Evolutionary conservation across 805 yeast species (phyloP).

Genomic region (Hermanozyma aechmeae): DNA sequence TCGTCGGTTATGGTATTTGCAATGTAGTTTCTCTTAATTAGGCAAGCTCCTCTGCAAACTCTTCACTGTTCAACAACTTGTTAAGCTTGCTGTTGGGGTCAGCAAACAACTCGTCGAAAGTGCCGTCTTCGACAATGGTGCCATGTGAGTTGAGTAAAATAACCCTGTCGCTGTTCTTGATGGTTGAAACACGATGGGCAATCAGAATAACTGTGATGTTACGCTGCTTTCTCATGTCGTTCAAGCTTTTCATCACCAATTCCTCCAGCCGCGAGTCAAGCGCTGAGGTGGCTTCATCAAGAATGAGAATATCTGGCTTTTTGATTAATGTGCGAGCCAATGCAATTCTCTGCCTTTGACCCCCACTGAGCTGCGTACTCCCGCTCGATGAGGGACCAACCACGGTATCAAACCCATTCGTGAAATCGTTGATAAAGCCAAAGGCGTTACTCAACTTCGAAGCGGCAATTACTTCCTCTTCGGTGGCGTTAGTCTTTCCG

Average conservation of each 20-base stretch:
- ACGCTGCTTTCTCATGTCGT: slow-evolving; percentile 43
- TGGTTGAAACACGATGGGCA: slow-evolving; percentile 87
- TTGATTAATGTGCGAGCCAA: slow-evolving; percentile 79
- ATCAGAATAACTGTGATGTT: slow-evolving; percentile 71
- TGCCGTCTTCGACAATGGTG: slow-evolving; percentile 61
- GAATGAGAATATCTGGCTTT: slow-evolving; percentile 68
- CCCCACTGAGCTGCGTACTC: slow-evolving; percentile 79
- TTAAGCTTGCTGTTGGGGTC: slow-evolving; percentile 38
- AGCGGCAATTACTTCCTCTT: slow-evolving; percentile 53
- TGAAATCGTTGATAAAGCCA: slow-evolving; percentile 62
- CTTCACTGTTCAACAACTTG: slow-evolving; percentile 25
- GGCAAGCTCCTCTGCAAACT: slow-evolving; percentile 7
- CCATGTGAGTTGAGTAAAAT: slow-evolving; percentile 54
- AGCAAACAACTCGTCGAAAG: slow-evolving; percentile 41
- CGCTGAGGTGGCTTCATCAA: slow-evolving; percentile 95
- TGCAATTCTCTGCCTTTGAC: slow-evolving; percentile 90
- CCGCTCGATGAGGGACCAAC: slow-evolving; percentile 76
- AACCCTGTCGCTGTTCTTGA: slow-evolving; percentile 70
- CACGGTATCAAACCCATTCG: slow-evolving; percentile 70
- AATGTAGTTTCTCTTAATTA: too few species aligned
- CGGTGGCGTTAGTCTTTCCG: slow-evolving; percentile 52
- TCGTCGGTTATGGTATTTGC: too few species aligned
- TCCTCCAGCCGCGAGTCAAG: slow-evolving; percentile 83
- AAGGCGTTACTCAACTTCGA: slow-evolving; percentile 64
- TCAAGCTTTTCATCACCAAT: slow-evolving; percentile 67